Conservation (phyloP, 345 rosid genomes). For the Citrus sinensis region DVS_A1.0 CM039164.1:27072001-27072500, state of each 20-base stretch:
- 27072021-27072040: constrained; percentile 30
- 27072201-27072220: constrained; percentile 59
- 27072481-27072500: too few relatives aligned
- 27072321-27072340: constrained; percentile 71
- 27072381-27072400: constrained; percentile 33
- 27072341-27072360: constrained; percentile 64
- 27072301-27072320: constrained; percentile 49
- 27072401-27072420: background rate
- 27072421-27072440: background rate
- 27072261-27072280: background rate
- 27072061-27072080: constrained; percentile 12
- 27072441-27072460: background rate
- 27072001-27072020: constrained; percentile 22
- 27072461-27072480: background rate
- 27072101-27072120: constrained; percentile 11
- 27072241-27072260: background rate
- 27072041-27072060: constrained; percentile 23
- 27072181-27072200: constrained; percentile 32
- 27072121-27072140: constrained; percentile 21
- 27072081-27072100: background rate
- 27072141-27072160: constrained; percentile 30
- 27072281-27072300: background rate
- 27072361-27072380: constrained; percentile 49
- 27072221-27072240: constrained; percentile 33
- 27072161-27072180: constrained; percentile 29